Evolutionary conservation across 306 rosid species (phyloP), one percentile per base, ranked within the genome.

Genomic region (Begonia peltatifolia): DNA sequence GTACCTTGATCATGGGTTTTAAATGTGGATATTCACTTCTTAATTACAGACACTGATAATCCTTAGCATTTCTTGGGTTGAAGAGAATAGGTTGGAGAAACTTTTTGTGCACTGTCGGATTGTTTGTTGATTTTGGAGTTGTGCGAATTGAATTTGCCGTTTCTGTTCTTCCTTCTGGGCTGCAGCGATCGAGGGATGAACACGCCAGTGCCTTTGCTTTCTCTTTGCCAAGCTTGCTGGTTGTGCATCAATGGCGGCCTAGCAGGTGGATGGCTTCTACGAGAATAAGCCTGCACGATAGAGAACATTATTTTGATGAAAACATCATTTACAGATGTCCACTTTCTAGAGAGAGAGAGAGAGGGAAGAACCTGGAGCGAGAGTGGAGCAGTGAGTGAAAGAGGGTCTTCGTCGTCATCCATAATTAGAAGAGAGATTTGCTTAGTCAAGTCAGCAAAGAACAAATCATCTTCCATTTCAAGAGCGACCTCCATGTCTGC

Each of bases 141-240:
- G 60, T 71, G 42, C 20, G 84, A 71, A 66, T 43, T 25, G n/a
- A 71, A 54, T 60, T 73, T 78, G 58, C 76, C 80, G 58, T 71
- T 81, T 56, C 83, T 76, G 10, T 63, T 65, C 71, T 65, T 84
- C 58, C 75, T 79, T 53, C 86, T 79, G 10, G 87, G 76, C 57
- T 58, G 81, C 15, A 77, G 58, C 14, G 74, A 73, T 41, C 81
- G 81, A 0, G 92, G 96, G 58, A 87, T 87, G 53, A 87, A 87
- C 56, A 87, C 94, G 0, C 96, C 92, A 2, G 96, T 87, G 13
- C 96, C 94, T 68, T 87, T 84, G 83, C 87, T 76, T 23, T 72
- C 82, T 65, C 78, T 74, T 58, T 46, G 65, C 68, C 73, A 62
- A 22, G 52, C 61, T 12, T 75, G 77, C 8, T 30, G 38, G 61